Base-by-base conservation (phyloP, 192 early-diverging fungal genomes). In the Gamsiella multidivaricata region DNA sequence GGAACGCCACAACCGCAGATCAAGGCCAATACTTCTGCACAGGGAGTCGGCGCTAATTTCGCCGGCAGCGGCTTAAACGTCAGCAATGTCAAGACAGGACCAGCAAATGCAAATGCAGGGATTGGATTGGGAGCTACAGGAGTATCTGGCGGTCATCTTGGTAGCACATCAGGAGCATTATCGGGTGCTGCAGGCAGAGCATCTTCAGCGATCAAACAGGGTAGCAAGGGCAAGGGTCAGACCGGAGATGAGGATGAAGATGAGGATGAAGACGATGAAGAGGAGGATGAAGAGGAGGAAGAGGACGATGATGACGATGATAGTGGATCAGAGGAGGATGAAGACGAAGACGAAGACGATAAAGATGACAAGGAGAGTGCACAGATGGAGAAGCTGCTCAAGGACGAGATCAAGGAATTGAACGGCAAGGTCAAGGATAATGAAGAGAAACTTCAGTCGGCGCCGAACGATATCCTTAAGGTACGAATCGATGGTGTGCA, bases 401-500 rank as follows among this genome's bases (percentile, higher is more conserved):
- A 78, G 47, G 83, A 90, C 54, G 91, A 92, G 69, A 90, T 94
- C 63, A 73, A 63, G 28, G 89, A 90, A 34, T 52, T 93, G 61
- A 85, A 91, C 43, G 63, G 61, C 5, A 86, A 83, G 33, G 80
- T 93, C 56, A 71, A 85, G 20, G 85, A 88, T 4, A 90, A 86
- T 51, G 57, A 80, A 31, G 80, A 81, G 0, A 83, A 90, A 55
- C 43, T 91, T 3, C 61, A 81, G 0, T 80, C 85, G 20, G 89
- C 91, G 18, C 82, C 86, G 4, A 93, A 94, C 78, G 86, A 87
- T 7, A 91, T 94, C 65, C 79, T 94, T 55, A 88, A 84, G 87
- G 92, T 93, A 84, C 64, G 57, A 18, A 68, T n/a, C n/a, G n/a
- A n/a, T n/a, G n/a, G n/a, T n/a, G n/a, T n/a, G n/a, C n/a, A n/a